phyloP scores from a whole-genome alignment of 805 yeast genomes.

The Yamadazyma phyllophila region DNA sequence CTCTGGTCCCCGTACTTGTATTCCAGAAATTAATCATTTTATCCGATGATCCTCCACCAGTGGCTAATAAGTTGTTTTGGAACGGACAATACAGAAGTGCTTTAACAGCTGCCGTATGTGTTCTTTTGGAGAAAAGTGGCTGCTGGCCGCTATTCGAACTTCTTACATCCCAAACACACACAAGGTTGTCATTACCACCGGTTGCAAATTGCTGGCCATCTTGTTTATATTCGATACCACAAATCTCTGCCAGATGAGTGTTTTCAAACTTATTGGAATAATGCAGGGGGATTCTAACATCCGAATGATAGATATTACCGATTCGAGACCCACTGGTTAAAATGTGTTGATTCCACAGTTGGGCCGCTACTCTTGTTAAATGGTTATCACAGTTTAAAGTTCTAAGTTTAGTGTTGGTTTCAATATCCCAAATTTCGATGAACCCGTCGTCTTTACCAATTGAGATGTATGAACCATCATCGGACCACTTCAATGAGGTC shows the following conservation, averaged over 20 bases:
- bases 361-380: slow-evolving; percentile 71
- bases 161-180: slow-evolving; percentile 90
- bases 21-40: slow-evolving; percentile 93
- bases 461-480: slow-evolving; percentile 81
- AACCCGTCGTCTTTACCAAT: slow-evolving; percentile 82
- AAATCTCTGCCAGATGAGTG: slow-evolving; percentile 80
- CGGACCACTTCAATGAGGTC: slow-evolving; percentile 84
- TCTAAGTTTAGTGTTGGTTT: slow-evolving; percentile 67
- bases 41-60: slow-evolving; percentile 96
- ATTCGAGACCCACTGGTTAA: slow-evolving; percentile 84
- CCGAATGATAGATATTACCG: slow-evolving; percentile 84
- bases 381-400: slow-evolving; percentile 69
- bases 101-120: slow-evolving; percentile 92
- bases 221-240: slow-evolving; percentile 81
- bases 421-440: slow-evolving; percentile 92
- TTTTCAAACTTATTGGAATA: slow-evolving; percentile 51
- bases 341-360: slow-evolving; percentile 80
- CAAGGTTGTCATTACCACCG: slow-evolving; percentile 93
- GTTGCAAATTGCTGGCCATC: slow-evolving; percentile 87
- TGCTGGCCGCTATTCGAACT: slow-evolving; percentile 17
- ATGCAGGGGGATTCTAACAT: slow-evolving; percentile 83
- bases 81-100: slow-evolving; percentile 95
- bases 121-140: slow-evolving; percentile 73
- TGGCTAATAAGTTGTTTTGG: slow-evolving; percentile 77
- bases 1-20: slow-evolving; percentile 82